These are phyloP conservation scores for Penicillium robsamsonii DNA, from an alignment of 495 filamentous ascomycete genomes.

Conservation along the genomic window DNA sequence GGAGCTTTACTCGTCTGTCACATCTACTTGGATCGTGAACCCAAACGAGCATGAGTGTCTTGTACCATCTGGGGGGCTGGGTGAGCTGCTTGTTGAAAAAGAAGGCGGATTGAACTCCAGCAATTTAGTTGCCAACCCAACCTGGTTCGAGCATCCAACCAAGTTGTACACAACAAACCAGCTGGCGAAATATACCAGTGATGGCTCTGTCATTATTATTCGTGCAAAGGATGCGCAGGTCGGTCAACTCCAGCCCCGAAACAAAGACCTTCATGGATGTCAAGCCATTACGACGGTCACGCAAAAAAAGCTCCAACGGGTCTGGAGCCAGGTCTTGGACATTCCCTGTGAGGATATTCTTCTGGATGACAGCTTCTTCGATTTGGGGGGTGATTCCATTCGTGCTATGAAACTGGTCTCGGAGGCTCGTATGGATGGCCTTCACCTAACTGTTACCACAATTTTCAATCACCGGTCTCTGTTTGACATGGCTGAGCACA, in stretches of 20 bases:
- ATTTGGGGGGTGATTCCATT: conserved; percentile 5
- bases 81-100: conserved; percentile 37
- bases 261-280: not conserved
- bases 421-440: conserved; percentile 1
- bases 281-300: not conserved
- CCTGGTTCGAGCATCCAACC: not conserved
- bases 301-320: not conserved
- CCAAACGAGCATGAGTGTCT: conserved; percentile 28
- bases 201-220: conserved; percentile 3
- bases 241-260: not conserved
- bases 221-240: conserved; percentile 3
- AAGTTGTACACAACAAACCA: conserved; percentile 20
- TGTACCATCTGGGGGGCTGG: conserved; percentile 34
- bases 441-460: conserved; percentile 2
- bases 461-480: conserved; percentile 1
- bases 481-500: conserved; percentile 2
- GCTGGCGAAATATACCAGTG: conserved; percentile 1
- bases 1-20: conserved; percentile 10
- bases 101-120: not conserved
- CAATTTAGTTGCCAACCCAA: not conserved
- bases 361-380: conserved; percentile 6
- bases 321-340: conserved; percentile 5
- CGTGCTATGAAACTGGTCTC: conserved; percentile 9
- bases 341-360: not conserved
- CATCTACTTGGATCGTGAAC: conserved; percentile 41